Percentiles rank a stretch among this genome's conserved stretches.
Evolutionary conservation across 768 basidiomycete species (phyloP).

Genomic region (Punctularia strigosozonata): DNA sequence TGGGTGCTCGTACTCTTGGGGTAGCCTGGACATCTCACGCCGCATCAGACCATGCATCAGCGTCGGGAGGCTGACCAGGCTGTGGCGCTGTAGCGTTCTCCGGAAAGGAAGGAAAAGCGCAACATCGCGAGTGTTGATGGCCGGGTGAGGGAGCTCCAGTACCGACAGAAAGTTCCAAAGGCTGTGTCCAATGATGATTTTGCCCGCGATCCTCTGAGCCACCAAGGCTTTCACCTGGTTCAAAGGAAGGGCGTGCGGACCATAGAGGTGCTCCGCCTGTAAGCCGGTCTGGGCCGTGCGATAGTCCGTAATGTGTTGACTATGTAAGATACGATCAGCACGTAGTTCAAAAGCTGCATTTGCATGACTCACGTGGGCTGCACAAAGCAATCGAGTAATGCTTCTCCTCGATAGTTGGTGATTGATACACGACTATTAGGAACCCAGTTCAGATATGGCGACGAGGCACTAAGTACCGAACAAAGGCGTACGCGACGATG

Average conservation of each 20-base stretch:
- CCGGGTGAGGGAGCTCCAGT: slow-evolving; percentile 70
- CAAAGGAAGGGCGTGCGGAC: slow-evolving; percentile 29
- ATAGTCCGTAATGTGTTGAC: slow-evolving; percentile 36
- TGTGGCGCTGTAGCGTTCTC: slow-evolving; percentile 45
- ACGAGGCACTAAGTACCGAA: too few relatives aligned
- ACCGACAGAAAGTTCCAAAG: slow-evolving; percentile 58
- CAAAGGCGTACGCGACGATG: too few relatives aligned
- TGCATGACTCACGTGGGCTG: slow-evolving; percentile 34
- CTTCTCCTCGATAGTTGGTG: slow-evolving; percentile 33
- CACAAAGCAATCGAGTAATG: slow-evolving; percentile 38
- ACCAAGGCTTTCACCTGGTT: slow-evolving; percentile 33
- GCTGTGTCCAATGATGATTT: slow-evolving; percentile 44
- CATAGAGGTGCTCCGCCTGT: slow-evolving; percentile 23
- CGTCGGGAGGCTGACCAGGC: slow-evolving; percentile 59
- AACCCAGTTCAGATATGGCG: too few relatives aligned
- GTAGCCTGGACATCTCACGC: slow-evolving; percentile 64
- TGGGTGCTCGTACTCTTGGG: slow-evolving; percentile 57
- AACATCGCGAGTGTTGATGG: slow-evolving; percentile 69
- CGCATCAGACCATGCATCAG: slow-evolving; percentile 77
- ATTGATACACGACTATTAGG: slow-evolving; percentile 43
- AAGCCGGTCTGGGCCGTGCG: slow-evolving; percentile 35
- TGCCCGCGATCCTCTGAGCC: slow-evolving; percentile 28
- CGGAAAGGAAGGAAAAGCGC: slow-evolving; percentile 76
- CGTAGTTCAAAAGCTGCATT: neutral
- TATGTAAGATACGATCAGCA: slow-evolving; percentile 11